Percentiles rank a stretch among this genome's conserved stretches.
Evolutionary conservation across 164 flowering plant species (phyloP).

Genomic region (Piper betle): DNA sequence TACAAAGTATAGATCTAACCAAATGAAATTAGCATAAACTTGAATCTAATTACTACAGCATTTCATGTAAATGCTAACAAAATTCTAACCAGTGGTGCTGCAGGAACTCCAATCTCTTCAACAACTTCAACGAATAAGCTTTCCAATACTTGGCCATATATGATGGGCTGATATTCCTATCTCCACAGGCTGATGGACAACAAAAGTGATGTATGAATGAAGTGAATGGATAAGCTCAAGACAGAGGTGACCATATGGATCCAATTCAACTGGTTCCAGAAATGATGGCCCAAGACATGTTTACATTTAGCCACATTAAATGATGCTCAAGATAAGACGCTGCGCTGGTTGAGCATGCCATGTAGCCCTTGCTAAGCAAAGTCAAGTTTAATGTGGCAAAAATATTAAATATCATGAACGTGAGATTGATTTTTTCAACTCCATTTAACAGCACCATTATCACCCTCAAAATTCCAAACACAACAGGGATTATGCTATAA

Average conservation of each 20-base stretch:
- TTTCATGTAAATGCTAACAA: neutral
- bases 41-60: neutral
- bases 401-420: too few relatives aligned
- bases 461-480: too few relatives aligned
- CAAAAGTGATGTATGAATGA: neutral
- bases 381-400: neutral
- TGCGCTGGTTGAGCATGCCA: neutral
- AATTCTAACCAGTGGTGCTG: conserved; percentile 47
- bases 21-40: neutral
- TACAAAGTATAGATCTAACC: too few relatives aligned
- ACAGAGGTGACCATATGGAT: neutral
- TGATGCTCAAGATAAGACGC: neutral
- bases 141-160: conserved; percentile 10
- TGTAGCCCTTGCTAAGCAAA: neutral
- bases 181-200: conserved; percentile 64
- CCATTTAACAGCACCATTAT: neutral
- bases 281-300: neutral
- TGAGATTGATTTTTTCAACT: neutral
- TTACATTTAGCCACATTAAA: neutral
- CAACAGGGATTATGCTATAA: too few relatives aligned
- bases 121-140: conserved; percentile 72
- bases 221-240: neutral
- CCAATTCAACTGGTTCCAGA: neutral
- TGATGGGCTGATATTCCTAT: conserved; percentile 46
- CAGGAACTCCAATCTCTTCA: conserved; percentile 94